Conservation (phyloP, 2,329 filamentous ascomycete species). For the Clonostachys solani region DNA sequence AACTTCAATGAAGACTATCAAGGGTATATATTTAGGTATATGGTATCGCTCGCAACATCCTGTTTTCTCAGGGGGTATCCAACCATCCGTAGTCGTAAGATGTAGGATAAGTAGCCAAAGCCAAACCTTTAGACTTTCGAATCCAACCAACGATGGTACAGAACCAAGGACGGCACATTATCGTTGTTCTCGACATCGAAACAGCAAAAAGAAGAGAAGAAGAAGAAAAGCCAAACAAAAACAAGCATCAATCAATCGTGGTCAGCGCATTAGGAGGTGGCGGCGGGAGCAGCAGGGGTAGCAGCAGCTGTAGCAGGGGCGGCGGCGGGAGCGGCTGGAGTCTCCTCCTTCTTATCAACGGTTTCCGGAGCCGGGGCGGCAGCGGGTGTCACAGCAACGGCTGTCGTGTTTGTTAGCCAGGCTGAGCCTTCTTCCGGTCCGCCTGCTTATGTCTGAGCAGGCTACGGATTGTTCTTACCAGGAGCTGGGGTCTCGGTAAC, state of each 20-base stretch:
- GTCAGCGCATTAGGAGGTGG: constrained; percentile 10
- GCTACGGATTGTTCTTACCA: background rate
- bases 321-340: constrained; percentile 13
- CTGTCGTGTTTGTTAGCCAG: background rate
- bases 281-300: constrained; percentile 11
- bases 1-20: too few relatives aligned
- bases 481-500: constrained; percentile 11
- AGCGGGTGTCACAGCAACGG: constrained; percentile 3
- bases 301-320: constrained; percentile 12
- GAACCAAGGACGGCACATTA: background rate
- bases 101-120: too few relatives aligned
- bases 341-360: constrained; percentile 3
- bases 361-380: constrained; percentile 4
- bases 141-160: background rate
- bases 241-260: background rate
- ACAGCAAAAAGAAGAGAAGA: background rate
- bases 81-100: constrained; percentile 1
- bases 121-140: too few relatives aligned
- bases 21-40: too few relatives aligned
- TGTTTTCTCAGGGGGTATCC: constrained; percentile 5
- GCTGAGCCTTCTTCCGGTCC: background rate
- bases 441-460: background rate
- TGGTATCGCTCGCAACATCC: constrained; percentile 3
- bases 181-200: background rate
- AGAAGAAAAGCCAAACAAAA: constrained; percentile 3